phyloP scores from a whole-genome alignment of 176 grass and related monocot species.

The Luzula sylvatica region DNA sequence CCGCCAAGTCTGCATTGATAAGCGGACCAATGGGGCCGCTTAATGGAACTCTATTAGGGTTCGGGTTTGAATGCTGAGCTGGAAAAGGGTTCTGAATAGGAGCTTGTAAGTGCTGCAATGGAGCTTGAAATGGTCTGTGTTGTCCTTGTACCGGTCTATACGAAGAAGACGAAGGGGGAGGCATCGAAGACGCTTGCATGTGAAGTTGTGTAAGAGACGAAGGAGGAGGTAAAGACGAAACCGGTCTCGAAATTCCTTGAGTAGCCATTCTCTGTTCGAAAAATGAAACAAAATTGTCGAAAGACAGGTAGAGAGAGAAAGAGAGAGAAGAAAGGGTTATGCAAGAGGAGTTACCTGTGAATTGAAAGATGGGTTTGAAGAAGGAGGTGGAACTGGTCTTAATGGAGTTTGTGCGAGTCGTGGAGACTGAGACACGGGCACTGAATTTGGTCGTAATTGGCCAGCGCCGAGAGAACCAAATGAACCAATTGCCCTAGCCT shows the following conservation, averaged over 20 bases:
- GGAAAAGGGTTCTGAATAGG: constrained; percentile 50
- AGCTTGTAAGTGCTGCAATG: constrained; percentile 24
- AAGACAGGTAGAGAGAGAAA: constrained; percentile 5
- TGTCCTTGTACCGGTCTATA: constrained; percentile 60
- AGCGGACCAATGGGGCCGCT: constrained; percentile 19
- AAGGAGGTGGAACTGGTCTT: constrained; percentile 38
- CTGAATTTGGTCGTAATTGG: constrained; percentile 50
- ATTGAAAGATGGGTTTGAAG: constrained; percentile 52
- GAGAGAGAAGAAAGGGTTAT: constrained; percentile 1
- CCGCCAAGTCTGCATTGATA: constrained; percentile 30
- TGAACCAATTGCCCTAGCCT: constrained; percentile 73
- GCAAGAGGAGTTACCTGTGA: constrained; percentile 43
- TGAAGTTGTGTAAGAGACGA: constrained; percentile 38
- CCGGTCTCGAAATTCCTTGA: constrained; percentile 43
- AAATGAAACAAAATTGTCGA: constrained; percentile 12
- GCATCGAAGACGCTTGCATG: constrained; percentile 25
- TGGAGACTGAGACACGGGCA: constrained; percentile 37
- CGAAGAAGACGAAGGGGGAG: constrained; percentile 31
- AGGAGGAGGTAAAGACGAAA: constrained; percentile 41
- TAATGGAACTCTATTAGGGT: constrained; percentile 32
- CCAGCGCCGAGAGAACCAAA: constrained; percentile 48
- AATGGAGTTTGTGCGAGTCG: constrained; percentile 40
- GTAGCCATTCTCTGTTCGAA: constrained; percentile 43
- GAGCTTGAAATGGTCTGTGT: constrained; percentile 46
- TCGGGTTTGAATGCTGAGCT: constrained; percentile 46